A percentile compares a stretch with the other conserved stretches of the same genome.
Conservation (phyloP, 768 basidiomycete species). For the Neoboletus magnificus region DNA sequence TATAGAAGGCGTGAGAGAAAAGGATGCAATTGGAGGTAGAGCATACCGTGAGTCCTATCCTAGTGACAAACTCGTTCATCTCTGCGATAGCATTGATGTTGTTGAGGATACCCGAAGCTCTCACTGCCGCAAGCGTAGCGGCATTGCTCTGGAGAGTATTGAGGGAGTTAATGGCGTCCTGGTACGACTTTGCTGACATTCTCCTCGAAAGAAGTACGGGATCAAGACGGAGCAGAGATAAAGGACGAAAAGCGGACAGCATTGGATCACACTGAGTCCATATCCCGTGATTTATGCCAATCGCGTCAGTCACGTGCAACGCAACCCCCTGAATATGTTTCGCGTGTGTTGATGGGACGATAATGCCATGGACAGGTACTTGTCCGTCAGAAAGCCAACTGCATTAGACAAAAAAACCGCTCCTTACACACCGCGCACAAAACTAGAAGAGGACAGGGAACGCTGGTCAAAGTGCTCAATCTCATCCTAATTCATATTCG, state of each 20-base stretch:
- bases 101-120: constrained; percentile 60
- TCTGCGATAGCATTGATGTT: constrained; percentile 68
- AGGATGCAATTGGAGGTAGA: background rate
- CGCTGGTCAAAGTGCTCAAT: constrained; percentile 14
- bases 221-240: constrained; percentile 5
- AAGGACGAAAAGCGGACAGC: constrained; percentile 3
- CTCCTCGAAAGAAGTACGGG: constrained; percentile 22
- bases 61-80: constrained; percentile 83
- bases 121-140: constrained; percentile 80
- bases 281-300: background rate
- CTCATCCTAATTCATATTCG: background rate
- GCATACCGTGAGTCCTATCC: constrained; percentile 84
- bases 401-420: background rate
- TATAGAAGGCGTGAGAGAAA: constrained; percentile 10
- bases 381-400: constrained; percentile 24
- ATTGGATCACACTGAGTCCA: background rate
- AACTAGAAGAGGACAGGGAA: constrained; percentile 17
- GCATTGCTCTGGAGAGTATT: constrained; percentile 92
- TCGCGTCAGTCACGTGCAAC: constrained; percentile 8
- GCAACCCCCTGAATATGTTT: constrained; percentile 7
- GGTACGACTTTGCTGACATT: constrained; percentile 61
- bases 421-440: constrained; percentile 12
- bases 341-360: background rate
- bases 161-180: constrained; percentile 67
- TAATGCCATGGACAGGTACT: constrained; percentile 25